phyloP scores from a whole-genome alignment of 805 yeast species.

The Kuraishia ogatae region DNA sequence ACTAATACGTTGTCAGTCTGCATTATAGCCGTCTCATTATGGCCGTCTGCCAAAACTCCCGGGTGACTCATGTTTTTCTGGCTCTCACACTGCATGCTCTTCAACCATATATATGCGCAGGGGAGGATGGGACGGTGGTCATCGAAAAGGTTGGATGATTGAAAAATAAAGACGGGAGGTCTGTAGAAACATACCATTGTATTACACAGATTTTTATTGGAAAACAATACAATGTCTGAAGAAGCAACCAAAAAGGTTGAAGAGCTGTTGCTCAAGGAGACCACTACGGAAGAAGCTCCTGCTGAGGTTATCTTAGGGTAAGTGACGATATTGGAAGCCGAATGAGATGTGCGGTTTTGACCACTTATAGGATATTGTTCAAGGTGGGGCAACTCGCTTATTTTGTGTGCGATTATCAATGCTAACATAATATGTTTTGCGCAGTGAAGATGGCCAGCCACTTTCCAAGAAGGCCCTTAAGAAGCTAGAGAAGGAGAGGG shows the following conservation, averaged over 20 bases:
- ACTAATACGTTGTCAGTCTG: not conserved
- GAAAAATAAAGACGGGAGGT: not conserved
- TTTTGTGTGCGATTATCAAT: too few species aligned
- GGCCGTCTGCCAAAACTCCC: conserved; percentile 3
- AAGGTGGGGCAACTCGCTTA: too few species aligned
- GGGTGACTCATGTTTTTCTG: conserved; percentile 2
- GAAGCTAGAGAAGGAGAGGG: conserved; percentile 88
- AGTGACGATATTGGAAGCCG: conserved; percentile 16
- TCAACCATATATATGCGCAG: not conserved
- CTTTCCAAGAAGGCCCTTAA: conserved; percentile 90
- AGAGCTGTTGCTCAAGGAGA: conserved; percentile 11
- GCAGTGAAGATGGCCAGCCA: conserved; percentile 68
- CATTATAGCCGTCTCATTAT: conserved; percentile 1
- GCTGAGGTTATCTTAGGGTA: conserved; percentile 20
- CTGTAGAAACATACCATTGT: too few species aligned
- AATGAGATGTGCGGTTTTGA: too few species aligned
- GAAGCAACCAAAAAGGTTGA: conserved; percentile 21
- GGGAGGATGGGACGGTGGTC: conserved; percentile 2
- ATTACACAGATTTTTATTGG: not conserved
- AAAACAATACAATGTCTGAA: conserved; percentile 19
- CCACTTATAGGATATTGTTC: not conserved
- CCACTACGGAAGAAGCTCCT: conserved; percentile 13
- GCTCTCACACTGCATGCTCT: not conserved
- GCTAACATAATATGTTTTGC: conserved; percentile 3
- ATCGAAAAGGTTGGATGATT: not conserved